Conservation (phyloP, 78 protist genomes). For the Isochrysis galbana region DNA sequence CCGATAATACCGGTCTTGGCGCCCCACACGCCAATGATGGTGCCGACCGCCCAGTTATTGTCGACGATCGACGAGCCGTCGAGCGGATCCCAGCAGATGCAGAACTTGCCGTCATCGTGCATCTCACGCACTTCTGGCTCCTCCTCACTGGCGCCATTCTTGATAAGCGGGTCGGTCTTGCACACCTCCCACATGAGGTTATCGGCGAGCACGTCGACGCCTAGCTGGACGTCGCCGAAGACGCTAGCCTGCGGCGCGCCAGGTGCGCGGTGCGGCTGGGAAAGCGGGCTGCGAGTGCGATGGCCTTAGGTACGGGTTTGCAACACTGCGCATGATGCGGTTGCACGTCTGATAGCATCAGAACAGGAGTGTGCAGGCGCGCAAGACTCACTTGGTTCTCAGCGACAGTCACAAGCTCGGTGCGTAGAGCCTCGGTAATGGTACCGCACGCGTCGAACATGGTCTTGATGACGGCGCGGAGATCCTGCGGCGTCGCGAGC, state of each 20-base stretch:
- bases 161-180: neutral
- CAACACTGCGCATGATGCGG: too few species aligned
- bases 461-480: neutral
- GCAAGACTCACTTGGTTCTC: too few species aligned
- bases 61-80: constrained; percentile 48
- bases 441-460: constrained; percentile 21
- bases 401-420: constrained; percentile 19
- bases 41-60: constrained; percentile 55
- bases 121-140: constrained; percentile 25
- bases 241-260: neutral
- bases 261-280: too few species aligned
- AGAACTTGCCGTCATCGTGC: neutral
- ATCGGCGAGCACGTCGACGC: constrained; percentile 50
- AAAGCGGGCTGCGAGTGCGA: too few species aligned
- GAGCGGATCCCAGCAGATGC: constrained; percentile 48
- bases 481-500: too few species aligned
- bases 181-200: constrained; percentile 31
- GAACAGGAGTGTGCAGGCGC: too few species aligned
- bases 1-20: constrained; percentile 34
- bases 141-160: constrained; percentile 29
- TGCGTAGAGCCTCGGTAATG: constrained; percentile 42
- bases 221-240: constrained; percentile 47
- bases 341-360: too few species aligned
- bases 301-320: too few species aligned
- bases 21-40: constrained; percentile 46